Conservation (phyloP, 1,139 yeast genomes). For the Geotrichum citri-aurantii region DNA sequence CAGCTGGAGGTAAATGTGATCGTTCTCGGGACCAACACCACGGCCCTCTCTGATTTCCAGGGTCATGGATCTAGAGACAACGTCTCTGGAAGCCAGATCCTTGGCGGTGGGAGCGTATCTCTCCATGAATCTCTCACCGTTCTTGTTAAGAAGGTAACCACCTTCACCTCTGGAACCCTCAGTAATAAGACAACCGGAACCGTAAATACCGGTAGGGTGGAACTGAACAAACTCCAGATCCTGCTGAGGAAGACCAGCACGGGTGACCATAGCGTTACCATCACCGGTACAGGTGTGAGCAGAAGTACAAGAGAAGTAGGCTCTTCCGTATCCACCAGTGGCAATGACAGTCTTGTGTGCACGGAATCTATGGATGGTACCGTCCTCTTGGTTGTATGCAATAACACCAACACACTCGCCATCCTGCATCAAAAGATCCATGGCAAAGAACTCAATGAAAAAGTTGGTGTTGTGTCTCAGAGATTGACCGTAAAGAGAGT, state of each 20-base stretch:
- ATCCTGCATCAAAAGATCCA: constrained; percentile 90
- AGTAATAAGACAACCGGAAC: constrained; percentile 96
- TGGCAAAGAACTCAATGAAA: constrained; percentile 94
- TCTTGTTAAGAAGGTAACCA: constrained; percentile 91
- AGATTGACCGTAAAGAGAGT: constrained; percentile 94
- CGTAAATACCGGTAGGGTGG: constrained; percentile 99
- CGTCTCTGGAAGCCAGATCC: constrained; percentile 97
- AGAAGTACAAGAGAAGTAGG: constrained; percentile 97
- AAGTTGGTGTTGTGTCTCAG: constrained; percentile 95
- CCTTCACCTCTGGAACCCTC: constrained; percentile 99
- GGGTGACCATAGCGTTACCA: constrained; percentile 95
- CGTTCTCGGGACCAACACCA: constrained; percentile 96
- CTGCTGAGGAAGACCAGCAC: constrained; percentile 97
- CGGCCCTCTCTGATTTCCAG: constrained; percentile 98
- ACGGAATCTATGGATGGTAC: constrained; percentile 95
- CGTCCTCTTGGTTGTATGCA: constrained; percentile 98
- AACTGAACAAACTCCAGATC: constrained; percentile 97
- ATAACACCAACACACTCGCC: constrained; percentile 96
- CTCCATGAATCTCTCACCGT: constrained; percentile 99
- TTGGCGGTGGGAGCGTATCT: constrained; percentile 98
- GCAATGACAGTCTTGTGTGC: constrained; percentile 96
- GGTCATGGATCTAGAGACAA: constrained; percentile 96
- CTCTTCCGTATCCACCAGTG: constrained; percentile 98
- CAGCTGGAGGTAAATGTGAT: constrained; percentile 91
- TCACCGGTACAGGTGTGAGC: constrained; percentile 99